Conservation (phyloP, 768 basidiomycete species). For the Trichaptum fuscoviolaceum region DNA sequence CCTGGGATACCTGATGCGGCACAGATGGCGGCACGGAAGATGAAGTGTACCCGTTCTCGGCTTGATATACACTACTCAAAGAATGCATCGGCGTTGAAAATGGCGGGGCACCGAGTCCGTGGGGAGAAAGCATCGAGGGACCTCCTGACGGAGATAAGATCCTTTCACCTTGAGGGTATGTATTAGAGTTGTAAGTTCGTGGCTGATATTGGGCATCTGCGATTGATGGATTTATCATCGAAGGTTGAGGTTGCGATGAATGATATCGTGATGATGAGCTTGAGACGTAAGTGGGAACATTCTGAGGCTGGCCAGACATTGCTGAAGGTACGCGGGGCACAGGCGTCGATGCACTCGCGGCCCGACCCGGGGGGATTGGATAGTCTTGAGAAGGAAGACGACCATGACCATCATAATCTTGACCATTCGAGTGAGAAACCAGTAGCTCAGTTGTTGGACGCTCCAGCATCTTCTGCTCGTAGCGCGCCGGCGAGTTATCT, state of each 20-base stretch:
- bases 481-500: neutral
- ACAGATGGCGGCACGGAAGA: neutral
- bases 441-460: neutral
- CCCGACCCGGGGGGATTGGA: neutral
- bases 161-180: neutral
- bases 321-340: too few relatives aligned
- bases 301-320: neutral
- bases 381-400: neutral
- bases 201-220: neutral
- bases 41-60: neutral
- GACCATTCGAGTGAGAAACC: neutral
- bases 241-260: neutral
- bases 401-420: neutral
- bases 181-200: neutral
- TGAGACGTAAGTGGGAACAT: neutral
- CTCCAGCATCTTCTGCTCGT: neutral
- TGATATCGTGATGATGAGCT: neutral
- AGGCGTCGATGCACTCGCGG: neutral
- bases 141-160: neutral
- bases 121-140: neutral
- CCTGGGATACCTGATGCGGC: neutral
- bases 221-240: neutral
- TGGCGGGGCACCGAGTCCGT: neutral
- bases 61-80: neutral
- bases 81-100: neutral